Conservation (phyloP, 2,329 filamentous ascomycete genomes). For the Fusarium xylarioides region DNA sequence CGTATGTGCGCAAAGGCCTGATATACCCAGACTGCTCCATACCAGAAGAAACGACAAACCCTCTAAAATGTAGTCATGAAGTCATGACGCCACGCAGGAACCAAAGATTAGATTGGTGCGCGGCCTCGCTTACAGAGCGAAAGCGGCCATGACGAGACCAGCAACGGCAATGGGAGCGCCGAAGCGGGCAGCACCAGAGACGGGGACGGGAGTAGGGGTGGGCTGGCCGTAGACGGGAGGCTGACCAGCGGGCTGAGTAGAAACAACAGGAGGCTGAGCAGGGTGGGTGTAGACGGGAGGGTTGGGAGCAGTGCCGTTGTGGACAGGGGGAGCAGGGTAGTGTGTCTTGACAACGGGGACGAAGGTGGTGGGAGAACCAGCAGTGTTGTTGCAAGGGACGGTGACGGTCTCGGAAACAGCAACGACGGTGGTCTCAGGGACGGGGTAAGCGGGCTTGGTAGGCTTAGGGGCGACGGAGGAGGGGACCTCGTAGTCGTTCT, state of each 20-base stretch:
- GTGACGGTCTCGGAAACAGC: slow-evolving; percentile 30
- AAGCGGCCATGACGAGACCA: slow-evolving; percentile 52
- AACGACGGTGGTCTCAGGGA: slow-evolving; percentile 39
- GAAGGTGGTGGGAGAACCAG: slow-evolving; percentile 32
- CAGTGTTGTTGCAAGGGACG: slow-evolving; percentile 40
- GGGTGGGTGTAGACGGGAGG: slow-evolving; percentile 33
- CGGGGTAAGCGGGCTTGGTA: slow-evolving; percentile 26
- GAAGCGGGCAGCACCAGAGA: slow-evolving; percentile 44
- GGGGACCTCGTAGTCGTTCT: slow-evolving; percentile 33
- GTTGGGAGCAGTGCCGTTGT: no score
- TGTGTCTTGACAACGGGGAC: slow-evolving; percentile 38
- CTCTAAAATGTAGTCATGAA: slow-evolving; percentile 46
- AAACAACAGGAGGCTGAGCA: slow-evolving; percentile 39
- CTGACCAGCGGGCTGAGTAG: slow-evolving; percentile 23
- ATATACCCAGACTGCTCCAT: slow-evolving; percentile 40
- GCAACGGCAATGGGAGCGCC: slow-evolving; percentile 51
- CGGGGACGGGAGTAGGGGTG: slow-evolving; percentile 37
- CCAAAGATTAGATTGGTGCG: slow-evolving; percentile 29
- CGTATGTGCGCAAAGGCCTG: slow-evolving; percentile 44
- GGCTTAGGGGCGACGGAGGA: slow-evolving; percentile 39
- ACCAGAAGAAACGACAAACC: slow-evolving; percentile 41
- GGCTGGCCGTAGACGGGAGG: slow-evolving; percentile 37
- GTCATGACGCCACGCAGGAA: slow-evolving; percentile 43
- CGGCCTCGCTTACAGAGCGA: slow-evolving; percentile 53
- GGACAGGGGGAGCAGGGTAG: no score